Evolutionary conservation across 495 filamentous ascomycete genomes (phyloP).

Genomic region (Cercophora newfieldiana): DNA sequence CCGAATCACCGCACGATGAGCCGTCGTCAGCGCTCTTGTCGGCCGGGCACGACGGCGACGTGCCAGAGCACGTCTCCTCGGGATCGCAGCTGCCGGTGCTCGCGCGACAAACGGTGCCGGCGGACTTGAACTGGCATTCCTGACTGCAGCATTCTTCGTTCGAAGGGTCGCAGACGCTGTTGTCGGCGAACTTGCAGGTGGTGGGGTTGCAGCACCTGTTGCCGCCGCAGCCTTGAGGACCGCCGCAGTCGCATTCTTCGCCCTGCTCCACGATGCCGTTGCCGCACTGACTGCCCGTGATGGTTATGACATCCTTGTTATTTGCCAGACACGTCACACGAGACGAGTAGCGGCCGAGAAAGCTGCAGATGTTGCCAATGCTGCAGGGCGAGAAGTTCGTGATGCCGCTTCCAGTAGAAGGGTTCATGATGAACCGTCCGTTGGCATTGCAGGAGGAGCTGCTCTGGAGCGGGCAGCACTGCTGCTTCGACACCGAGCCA

Average conservation of each 20-base stretch:
- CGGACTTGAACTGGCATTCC: constrained; percentile 69
- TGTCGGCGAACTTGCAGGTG: constrained; percentile 83
- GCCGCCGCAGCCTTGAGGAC: constrained; percentile 62
- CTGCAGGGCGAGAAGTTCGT: constrained; percentile 81
- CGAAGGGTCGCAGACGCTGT: constrained; percentile 79
- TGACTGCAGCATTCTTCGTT: constrained; percentile 86
- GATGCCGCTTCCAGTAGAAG: constrained; percentile 71
- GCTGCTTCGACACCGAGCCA: constrained; percentile 60
- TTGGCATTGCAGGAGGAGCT: constrained; percentile 73
- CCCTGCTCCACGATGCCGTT: constrained; percentile 95
- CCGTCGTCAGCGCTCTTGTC: constrained; percentile 74
- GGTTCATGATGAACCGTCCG: constrained; percentile 91
- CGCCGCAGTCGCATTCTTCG: constrained; percentile 96
- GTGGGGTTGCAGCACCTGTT: constrained; percentile 82
- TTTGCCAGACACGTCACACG: constrained; percentile 73
- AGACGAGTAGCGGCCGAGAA: constrained; percentile 76
- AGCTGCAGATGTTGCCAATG: constrained; percentile 94
- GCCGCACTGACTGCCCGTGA: constrained; percentile 83
- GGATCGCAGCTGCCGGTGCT: constrained; percentile 81
- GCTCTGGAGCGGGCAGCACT: constrained; percentile 83
- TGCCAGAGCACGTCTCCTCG: constrained; percentile 78
- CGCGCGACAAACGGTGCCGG: constrained; percentile 71
- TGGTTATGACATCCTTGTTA: constrained; percentile 83
- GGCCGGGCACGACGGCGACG: constrained; percentile 66
- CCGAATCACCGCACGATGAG: constrained; percentile 58